phyloP scores from a whole-genome alignment of 2,329 filamentous ascomycete species.

The Sporothrix humicola region DNA sequence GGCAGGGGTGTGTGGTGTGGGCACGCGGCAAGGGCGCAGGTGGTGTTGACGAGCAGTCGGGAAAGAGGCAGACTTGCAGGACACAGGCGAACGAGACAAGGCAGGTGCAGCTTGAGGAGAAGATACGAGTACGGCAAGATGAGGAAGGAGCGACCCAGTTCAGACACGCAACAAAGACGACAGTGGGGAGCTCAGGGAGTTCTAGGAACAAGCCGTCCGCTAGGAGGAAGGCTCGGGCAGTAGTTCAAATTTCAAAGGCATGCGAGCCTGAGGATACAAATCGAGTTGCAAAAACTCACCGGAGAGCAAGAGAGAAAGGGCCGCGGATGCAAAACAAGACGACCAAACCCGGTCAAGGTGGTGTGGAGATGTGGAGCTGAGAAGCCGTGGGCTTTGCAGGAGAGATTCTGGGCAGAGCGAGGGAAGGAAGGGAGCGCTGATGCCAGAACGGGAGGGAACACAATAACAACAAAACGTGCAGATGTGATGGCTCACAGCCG shows the following conservation, averaged over 20 bases:
- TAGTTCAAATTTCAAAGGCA: not conserved
- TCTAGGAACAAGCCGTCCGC: constrained; percentile 14
- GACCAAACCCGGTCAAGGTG: constrained; percentile 22
- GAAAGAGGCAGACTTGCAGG: not conserved
- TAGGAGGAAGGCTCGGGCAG: constrained; percentile 16
- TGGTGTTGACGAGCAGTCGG: constrained; percentile 22
- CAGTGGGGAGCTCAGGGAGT: constrained; percentile 10
- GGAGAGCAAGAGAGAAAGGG: constrained; percentile 14
- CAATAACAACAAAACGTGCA: not conserved
- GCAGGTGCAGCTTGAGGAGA: not conserved
- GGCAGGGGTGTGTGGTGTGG: constrained; percentile 16
- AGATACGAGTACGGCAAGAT: not conserved
- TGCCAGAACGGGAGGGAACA: constrained; percentile 14
- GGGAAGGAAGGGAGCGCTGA: not conserved
- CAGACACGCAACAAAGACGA: not conserved
- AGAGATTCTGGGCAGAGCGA: not conserved
- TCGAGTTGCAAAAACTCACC: not conserved
- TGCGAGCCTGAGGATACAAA: constrained; percentile 4
- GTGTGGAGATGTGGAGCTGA: constrained; percentile 25
- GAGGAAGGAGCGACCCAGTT: constrained; percentile 11
- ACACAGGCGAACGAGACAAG: not conserved
- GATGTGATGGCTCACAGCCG: constrained; percentile 4
- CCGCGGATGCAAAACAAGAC: not conserved
- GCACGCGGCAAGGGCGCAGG: constrained; percentile 26
- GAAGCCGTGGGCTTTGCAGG: not conserved